phyloP scores from a whole-genome alignment of 192 early-diverging fungal genomes.

The Pilaira anomala region DNA sequence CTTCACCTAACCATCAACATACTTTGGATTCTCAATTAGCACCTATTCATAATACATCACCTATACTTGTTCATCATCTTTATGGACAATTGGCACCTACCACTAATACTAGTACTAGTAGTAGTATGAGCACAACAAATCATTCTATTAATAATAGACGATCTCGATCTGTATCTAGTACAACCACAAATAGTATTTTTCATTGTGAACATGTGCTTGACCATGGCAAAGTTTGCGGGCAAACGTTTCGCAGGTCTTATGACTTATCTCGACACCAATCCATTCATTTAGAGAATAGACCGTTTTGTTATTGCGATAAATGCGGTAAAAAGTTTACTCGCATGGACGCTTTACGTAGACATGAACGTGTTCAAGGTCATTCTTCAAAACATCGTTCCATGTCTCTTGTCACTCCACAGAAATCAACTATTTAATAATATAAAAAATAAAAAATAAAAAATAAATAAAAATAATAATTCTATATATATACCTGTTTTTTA shows the following conservation, averaged over 20 bases:
- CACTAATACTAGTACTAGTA: no score
- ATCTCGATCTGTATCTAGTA: background rate
- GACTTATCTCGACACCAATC: conserved; percentile 36
- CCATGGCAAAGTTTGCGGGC: conserved; percentile 22
- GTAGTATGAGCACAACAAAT: background rate
- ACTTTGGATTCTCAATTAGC: conserved; percentile 8
- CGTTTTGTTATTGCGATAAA: conserved; percentile 34
- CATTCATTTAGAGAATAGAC: conserved; percentile 35
- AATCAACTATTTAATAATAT: background rate
- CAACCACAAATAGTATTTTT: background rate
- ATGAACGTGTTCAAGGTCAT: conserved; percentile 37
- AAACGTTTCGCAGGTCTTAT: conserved; percentile 37
- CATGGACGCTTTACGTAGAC: conserved; percentile 38
- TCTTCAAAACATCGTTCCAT: conserved; percentile 19
- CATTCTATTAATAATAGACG: background rate
- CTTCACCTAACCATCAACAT: background rate
- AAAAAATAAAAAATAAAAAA: no score
- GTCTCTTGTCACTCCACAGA: background rate
- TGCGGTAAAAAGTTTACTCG: conserved; percentile 40
- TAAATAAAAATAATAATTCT: no score
- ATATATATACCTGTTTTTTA: no score
- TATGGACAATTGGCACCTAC: no score
- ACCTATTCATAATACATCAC: background rate
- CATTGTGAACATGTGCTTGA: conserved; percentile 28
- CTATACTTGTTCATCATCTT: no score